A percentile compares a stretch with the other conserved stretches of the same genome.
Evolutionary conservation across 2,329 filamentous ascomycete genomes (phyloP).

Genomic region (Penicillium sp.): DNA sequence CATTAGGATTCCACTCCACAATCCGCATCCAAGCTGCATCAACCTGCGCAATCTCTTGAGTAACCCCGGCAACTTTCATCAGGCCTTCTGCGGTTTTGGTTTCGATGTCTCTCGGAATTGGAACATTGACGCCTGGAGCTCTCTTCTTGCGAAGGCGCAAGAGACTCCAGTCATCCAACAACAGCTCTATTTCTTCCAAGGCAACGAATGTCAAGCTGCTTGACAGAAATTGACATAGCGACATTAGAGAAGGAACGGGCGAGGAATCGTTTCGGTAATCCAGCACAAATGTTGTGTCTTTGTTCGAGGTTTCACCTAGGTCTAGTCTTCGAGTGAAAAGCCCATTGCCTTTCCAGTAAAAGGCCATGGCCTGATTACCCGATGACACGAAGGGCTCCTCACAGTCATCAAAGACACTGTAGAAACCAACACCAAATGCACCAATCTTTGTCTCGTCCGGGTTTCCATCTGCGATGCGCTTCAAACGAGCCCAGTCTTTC

Average conservation of each 20-base stretch:
- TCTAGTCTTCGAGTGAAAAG: slow-evolving; percentile 86
- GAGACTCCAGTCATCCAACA: slow-evolving; percentile 82
- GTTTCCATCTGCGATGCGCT: slow-evolving; percentile 98
- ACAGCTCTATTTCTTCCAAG: slow-evolving; percentile 81
- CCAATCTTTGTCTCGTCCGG: slow-evolving; percentile 99
- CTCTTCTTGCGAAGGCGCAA: slow-evolving; percentile 79
- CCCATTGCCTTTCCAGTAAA: slow-evolving; percentile 99
- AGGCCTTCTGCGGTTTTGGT: slow-evolving; percentile 80
- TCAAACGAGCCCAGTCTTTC: slow-evolving; percentile 89
- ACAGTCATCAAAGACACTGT: slow-evolving; percentile 96
- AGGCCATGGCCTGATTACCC: slow-evolving; percentile 89
- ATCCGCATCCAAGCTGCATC: slow-evolving; percentile 86
- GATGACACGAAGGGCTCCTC: slow-evolving; percentile 97
- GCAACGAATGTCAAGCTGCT: slow-evolving; percentile 96
- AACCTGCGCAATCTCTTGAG: slow-evolving; percentile 84
- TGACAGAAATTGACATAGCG: slow-evolving; percentile 85
- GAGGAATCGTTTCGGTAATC: slow-evolving; percentile 90
- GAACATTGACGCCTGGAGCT: slow-evolving; percentile 70
- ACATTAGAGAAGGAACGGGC: slow-evolving; percentile 79
- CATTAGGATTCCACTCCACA: slow-evolving; percentile 75
- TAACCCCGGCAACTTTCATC: slow-evolving; percentile 81
- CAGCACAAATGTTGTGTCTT: slow-evolving; percentile 85
- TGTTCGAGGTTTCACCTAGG: slow-evolving; percentile 63
- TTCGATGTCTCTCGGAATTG: slow-evolving; percentile 75
- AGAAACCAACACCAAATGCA: slow-evolving; percentile 97